phyloP scores from a whole-genome alignment of 78 protist species.

The slime mould (Dictyostelium discoideum) region dicty_2.7 NC_007090.3:1884501-1885000 shows the following conservation, averaged over 20 bases:
- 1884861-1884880: conserved; percentile 81
- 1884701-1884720: conserved; percentile 75
- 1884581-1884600: too few species aligned
- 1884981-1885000: conserved; percentile 78
- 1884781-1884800: neutral
- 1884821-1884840: conserved; percentile 65
- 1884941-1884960: conserved; percentile 24
- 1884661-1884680: conserved; percentile 62
- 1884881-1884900: conserved; percentile 58
- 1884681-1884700: conserved; percentile 88
- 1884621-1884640: neutral
- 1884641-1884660: conserved; percentile 35
- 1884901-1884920: conserved; percentile 65
- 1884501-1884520: conserved; percentile 50
- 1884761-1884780: conserved; percentile 14
- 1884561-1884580: too few species aligned
- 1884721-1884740: conserved; percentile 67
- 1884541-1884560: too few species aligned
- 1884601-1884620: conserved; percentile 22
- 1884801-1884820: conserved; percentile 49
- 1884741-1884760: conserved; percentile 79
- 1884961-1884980: conserved; percentile 59
- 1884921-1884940: conserved; percentile 66
- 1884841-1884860: conserved; percentile 78
- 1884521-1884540: too few species aligned